Evolutionary conservation across 306 rosid genomes (phyloP).

Genomic region (Sindora glabra): DNA sequence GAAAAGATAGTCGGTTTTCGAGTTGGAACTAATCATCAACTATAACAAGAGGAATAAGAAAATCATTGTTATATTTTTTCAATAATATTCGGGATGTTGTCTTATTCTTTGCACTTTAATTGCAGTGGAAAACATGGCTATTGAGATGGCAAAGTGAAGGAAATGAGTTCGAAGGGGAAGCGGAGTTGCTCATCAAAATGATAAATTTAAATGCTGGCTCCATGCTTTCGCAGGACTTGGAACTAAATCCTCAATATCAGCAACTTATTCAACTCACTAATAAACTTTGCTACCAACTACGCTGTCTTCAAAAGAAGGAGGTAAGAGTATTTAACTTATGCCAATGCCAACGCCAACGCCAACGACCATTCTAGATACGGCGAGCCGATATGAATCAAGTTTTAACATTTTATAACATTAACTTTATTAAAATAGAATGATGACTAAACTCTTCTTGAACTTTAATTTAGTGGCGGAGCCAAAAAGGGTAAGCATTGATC

Average conservation of each 20-base stretch:
- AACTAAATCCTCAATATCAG: slow-evolving; percentile 18
- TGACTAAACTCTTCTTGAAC: no score
- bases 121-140: slow-evolving; percentile 55
- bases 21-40: no score
- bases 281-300: slow-evolving; percentile 33
- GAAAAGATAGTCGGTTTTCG: no score
- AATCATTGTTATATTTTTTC: no score
- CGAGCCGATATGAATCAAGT: no score
- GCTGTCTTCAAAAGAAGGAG: slow-evolving; percentile 21
- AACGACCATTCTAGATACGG: no score
- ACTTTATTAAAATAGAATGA: no score
- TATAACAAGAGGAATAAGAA: no score
- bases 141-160: slow-evolving; percentile 46
- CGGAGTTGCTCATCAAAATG: slow-evolving; percentile 37
- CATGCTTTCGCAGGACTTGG: slow-evolving; percentile 11
- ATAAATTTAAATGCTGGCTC: slow-evolving; percentile 36
- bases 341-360: no score
- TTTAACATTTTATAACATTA: no score
- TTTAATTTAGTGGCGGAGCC: no score
- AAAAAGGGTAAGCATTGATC: background rate
- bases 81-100: no score
- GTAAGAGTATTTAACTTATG: slow-evolving; percentile 12
- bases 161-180: slow-evolving; percentile 33
- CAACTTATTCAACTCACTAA: slow-evolving; percentile 33
- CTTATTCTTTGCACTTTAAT: background rate